Conservation (phyloP, 2,329 filamentous ascomycete genomes). For the Botryotinia globosa region DNA sequence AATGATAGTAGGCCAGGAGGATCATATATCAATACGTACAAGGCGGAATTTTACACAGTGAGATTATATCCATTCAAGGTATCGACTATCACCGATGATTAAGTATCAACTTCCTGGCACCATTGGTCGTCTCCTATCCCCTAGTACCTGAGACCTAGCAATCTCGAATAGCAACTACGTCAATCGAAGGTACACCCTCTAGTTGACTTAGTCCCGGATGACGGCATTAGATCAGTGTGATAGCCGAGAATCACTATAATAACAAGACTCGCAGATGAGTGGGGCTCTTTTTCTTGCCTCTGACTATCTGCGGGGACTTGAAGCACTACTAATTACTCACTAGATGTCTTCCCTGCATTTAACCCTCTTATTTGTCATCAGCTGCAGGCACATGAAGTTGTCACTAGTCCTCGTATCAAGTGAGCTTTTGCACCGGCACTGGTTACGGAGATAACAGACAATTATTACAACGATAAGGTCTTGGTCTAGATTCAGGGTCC, state of each 20-base stretch:
- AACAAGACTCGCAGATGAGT: neutral
- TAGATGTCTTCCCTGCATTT: rapidly evolving
- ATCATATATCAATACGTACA: neutral
- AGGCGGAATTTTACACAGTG: rapidly evolving
- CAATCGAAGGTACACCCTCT: neutral
- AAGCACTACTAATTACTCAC: neutral
- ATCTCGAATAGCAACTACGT: neutral
- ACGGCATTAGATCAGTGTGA: neutral
- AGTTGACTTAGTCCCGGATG: neutral
- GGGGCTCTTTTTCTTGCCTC: neutral
- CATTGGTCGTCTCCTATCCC: rapidly evolving
- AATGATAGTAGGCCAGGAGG: neutral
- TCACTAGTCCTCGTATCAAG: neutral
- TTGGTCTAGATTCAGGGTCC: neutral
- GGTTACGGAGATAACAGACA: no score
- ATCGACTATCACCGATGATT: neutral
- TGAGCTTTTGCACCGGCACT: neutral
- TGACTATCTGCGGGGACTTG: neutral
- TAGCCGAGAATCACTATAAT: no score
- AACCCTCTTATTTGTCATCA: neutral
- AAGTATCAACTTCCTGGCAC: rapidly evolving
- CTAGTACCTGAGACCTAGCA: neutral
- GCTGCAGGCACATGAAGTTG: neutral
- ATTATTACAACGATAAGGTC: neutral
- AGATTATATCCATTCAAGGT: neutral